Percentiles rank a stretch among this genome's conserved stretches.
Conservation (phyloP, 2,329 filamentous ascomycete species). For the Anisogramma anomala region DNA sequence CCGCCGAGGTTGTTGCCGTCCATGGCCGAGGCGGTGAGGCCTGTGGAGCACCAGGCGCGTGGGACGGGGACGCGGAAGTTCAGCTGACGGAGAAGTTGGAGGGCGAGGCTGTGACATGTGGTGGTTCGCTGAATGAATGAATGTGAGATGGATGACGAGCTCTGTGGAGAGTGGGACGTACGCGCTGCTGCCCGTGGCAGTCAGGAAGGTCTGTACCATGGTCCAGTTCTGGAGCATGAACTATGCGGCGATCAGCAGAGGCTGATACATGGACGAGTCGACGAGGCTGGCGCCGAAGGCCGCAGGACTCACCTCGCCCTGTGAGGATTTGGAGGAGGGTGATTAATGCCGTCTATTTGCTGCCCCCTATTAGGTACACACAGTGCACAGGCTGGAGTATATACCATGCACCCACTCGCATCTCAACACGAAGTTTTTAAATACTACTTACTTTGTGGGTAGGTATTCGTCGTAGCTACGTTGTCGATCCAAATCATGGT, state of each 20-base stretch:
- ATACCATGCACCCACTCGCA: too few species aligned
- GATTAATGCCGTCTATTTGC: too few species aligned
- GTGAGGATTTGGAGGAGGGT: too few species aligned
- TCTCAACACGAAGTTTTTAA: too few species aligned
- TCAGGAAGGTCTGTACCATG: slow-evolving; percentile 54
- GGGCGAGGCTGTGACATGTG: slow-evolving; percentile 27
- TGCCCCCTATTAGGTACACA: too few species aligned
- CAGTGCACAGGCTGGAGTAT: too few species aligned
- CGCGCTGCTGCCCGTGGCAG: slow-evolving; percentile 51
- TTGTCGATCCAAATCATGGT: too few species aligned
- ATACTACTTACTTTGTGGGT: too few species aligned
- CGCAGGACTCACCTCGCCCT: too few species aligned
- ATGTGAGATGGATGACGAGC: slow-evolving; percentile 1
- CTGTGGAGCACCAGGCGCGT: slow-evolving; percentile 39
- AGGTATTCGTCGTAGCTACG: too few species aligned
- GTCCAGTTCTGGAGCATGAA: slow-evolving; percentile 50
- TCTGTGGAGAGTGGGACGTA: slow-evolving; percentile 26
- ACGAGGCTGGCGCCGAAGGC: slow-evolving; percentile 52
- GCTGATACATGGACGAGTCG: slow-evolving; percentile 48
- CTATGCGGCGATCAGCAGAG: slow-evolving; percentile 48
- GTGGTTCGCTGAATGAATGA: slow-evolving; percentile 1
- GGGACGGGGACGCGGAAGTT: slow-evolving; percentile 33
- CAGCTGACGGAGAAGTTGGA: slow-evolving; percentile 33
- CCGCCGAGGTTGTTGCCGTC: slow-evolving; percentile 58
- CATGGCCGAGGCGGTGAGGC: slow-evolving; percentile 37